These are phyloP conservation scores for Chloromonas sp. DNA, from an alignment of 163 green algal genomes.

Conservation along the genomic window DNA sequence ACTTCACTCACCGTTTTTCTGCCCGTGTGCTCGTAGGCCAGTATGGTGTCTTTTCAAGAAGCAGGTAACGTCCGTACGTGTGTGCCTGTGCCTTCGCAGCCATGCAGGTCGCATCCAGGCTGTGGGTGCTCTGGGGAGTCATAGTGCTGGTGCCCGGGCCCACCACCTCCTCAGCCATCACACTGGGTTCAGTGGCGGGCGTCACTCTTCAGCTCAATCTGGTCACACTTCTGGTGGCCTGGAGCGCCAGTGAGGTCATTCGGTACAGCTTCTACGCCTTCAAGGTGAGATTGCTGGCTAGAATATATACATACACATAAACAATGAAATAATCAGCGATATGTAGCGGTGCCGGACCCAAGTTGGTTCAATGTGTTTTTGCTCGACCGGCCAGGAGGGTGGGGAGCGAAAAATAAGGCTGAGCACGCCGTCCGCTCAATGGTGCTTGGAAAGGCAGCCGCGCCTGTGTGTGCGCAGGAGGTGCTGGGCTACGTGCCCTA, in stretches of 20 bases:
- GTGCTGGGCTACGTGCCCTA: constrained; percentile 52
- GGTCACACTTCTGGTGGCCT: constrained; percentile 73
- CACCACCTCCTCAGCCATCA: neutral
- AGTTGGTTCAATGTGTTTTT: no score
- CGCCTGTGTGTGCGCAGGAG: constrained; percentile 23
- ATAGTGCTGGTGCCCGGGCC: constrained; percentile 18
- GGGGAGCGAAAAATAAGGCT: neutral
- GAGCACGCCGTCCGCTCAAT: neutral
- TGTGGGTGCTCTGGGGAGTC: constrained; percentile 74
- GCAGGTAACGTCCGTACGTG: no score
- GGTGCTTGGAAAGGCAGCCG: neutral
- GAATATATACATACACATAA: neutral
- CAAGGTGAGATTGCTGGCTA: constrained; percentile 51
- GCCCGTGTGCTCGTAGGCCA: no score
- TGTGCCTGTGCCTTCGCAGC: constrained; percentile 21
- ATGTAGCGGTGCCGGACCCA: no score
- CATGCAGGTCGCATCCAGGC: constrained; percentile 73
- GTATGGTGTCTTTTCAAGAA: no score
- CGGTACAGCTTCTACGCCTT: constrained; percentile 87
- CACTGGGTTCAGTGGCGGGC: neutral
- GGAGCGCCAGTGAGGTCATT: constrained; percentile 83
- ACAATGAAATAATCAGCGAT: neutral
- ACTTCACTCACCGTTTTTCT: no score
- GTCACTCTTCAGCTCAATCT: constrained; percentile 51
- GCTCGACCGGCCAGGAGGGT: neutral